Evolutionary conservation across 192 early-diverging fungal genomes (phyloP), one percentile per base, ranked within the genome.

Genomic region (Gamsiella multidivaricata): DNA sequence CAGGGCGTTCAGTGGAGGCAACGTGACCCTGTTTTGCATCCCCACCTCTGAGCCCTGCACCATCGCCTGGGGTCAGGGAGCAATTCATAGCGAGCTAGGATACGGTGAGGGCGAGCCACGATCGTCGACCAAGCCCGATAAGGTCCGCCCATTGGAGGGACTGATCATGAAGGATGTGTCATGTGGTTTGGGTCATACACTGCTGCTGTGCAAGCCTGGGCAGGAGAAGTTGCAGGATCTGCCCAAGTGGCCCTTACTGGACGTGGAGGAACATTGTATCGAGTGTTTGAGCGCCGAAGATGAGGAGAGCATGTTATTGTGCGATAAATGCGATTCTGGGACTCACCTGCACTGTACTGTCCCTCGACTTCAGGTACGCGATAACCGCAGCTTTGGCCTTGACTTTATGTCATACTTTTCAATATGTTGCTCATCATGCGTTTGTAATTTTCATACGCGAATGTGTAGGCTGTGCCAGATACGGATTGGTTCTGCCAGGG

Each of bases 401-500:
- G n/a, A n/a, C n/a, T n/a, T n/a, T n/a, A 28, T 8, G 11, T 5
- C 17, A 5, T 31, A 29, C 15, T 29, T 10, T 53, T 5, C 29
- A 53, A 53, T 23, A n/a, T n/a, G n/a, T n/a, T n/a, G n/a, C n/a
- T n/a, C n/a, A n/a, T n/a, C n/a, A 54, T 54, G 18, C 11, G 1
- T 47, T 31, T 41, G 34, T 47, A 18, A 34, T 17, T 45, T 50
- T 14, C n/a, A 2, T 18, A 4, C 26, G 36, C n/a, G 20, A n/a
- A n/a, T 61, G 9, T 25, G 17, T 39, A 73, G 69, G 79, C 52
- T 23, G 80, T 85, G 6, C 84, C 84, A 23, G 84, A 85, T 69
- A 67, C 69, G 20, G 86, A 88, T 50, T 91, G 85, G 85, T 88
- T 87, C 67, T 83, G 85, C 47, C 80, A 85, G 66, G 42, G 54